phyloP scores from a whole-genome alignment of 2,329 filamentous ascomycete genomes.

The Aspergillus carbonarius region DNA sequence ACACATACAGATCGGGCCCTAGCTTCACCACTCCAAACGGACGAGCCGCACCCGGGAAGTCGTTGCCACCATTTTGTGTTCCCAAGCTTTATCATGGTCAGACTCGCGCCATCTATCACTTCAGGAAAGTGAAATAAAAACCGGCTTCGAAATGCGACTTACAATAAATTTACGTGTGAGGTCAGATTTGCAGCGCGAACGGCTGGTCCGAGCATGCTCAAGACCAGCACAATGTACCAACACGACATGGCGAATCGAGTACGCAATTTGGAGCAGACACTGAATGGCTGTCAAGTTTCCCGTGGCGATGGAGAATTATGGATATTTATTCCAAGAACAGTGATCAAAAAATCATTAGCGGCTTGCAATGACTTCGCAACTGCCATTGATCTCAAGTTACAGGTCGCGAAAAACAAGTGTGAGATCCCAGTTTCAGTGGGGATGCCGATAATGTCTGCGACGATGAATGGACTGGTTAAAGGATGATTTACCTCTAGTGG shows the following conservation, averaged over 20 bases:
- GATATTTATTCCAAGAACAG: constrained; percentile 3
- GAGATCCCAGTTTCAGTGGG: background rate
- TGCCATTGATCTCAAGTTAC: background rate
- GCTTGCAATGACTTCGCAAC: background rate
- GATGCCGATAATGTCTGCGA: background rate
- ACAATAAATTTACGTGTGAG: constrained; percentile 33
- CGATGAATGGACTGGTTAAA: background rate
- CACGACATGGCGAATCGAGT: constrained; percentile 10
- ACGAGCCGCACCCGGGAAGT: constrained; percentile 43
- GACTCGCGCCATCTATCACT: background rate
- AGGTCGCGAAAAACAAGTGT: background rate
- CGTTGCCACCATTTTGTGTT: constrained; percentile 39
- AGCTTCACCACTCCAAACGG: constrained; percentile 48
- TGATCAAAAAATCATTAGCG: background rate
- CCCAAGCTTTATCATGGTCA: constrained; percentile 26
- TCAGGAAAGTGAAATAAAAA: background rate
- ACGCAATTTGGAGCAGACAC: background rate
- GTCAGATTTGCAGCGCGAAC: constrained; percentile 21
- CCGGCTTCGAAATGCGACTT: constrained; percentile 4
- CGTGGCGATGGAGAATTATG: background rate
- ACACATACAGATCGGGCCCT: constrained; percentile 41
- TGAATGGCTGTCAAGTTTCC: background rate
- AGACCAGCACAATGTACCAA: constrained; percentile 11
- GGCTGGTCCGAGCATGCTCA: constrained; percentile 15
- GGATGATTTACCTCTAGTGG: background rate